Conservation (phyloP, 352 stramenopile genomes). For the Nothophytophthora sp. region DNA sequence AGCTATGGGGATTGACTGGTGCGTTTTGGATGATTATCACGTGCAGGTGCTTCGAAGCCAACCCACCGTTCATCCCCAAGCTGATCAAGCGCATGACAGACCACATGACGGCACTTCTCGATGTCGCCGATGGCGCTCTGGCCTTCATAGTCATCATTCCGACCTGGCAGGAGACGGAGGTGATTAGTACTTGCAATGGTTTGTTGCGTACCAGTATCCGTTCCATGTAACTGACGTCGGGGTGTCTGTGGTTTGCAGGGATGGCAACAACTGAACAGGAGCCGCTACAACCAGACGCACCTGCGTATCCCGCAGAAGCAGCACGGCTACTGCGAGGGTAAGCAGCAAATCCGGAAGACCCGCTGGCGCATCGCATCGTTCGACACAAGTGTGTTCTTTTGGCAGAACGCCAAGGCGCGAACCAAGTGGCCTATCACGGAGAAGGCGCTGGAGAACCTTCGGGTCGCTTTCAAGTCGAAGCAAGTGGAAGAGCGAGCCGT, state of each 20-base stretch:
- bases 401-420: constrained; percentile 89
- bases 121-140: constrained; percentile 59
- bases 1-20: not conserved
- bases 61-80: constrained; percentile 94
- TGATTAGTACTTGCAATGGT: too few species aligned
- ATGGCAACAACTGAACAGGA: constrained; percentile 80
- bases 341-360: constrained; percentile 89
- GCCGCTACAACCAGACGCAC: constrained; percentile 74
- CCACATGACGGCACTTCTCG: constrained; percentile 86
- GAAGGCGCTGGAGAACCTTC: constrained; percentile 50
- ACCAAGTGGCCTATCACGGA: constrained; percentile 71
- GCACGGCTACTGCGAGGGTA: constrained; percentile 92
- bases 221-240: constrained; percentile 1
- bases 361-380: constrained; percentile 93
- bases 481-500: constrained; percentile 71
- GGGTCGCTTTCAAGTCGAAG: constrained; percentile 76
- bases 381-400: constrained; percentile 96
- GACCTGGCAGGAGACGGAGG: constrained; percentile 83
- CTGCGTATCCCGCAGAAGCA: constrained; percentile 82
- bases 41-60: constrained; percentile 90
- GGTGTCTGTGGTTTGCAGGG: constrained; percentile 28
- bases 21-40: not conserved
- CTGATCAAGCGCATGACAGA: constrained; percentile 91
- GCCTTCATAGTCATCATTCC: constrained; percentile 94
- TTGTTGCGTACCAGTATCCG: not conserved